These are phyloP conservation scores for Trichosanthes truncata DNA, from an alignment of 306 rosid species.

Conservation along the genomic window DNA sequence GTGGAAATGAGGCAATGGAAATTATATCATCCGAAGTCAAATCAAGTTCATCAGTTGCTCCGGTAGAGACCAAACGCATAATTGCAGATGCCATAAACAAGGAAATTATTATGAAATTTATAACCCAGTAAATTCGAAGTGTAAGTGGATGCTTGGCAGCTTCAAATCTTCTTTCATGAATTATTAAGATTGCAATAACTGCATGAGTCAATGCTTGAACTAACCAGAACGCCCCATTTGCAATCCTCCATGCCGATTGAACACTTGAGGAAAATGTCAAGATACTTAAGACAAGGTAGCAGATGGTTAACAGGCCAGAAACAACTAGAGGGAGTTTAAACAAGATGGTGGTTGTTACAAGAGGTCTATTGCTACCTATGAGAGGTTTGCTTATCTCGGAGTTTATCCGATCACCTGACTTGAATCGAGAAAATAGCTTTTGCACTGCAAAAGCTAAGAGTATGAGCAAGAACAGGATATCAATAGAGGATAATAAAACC, in stretches of 20 bases:
- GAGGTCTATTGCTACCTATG: constrained; percentile 19
- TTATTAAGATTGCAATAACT: constrained; percentile 34
- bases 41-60: constrained; percentile 16
- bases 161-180: constrained; percentile 55
- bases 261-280: constrained; percentile 23
- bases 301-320: constrained; percentile 31
- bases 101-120: constrained; percentile 26
- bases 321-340: constrained; percentile 47
- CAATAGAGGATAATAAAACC: constrained; percentile 42
- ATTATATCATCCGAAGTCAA: constrained; percentile 51
- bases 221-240: constrained; percentile 61
- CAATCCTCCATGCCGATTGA: constrained; percentile 34
- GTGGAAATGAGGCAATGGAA: constrained; percentile 47
- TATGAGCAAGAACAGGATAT: constrained; percentile 35
- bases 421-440: constrained; percentile 42
- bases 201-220: constrained; percentile 56
- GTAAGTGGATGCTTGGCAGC: constrained; percentile 57
- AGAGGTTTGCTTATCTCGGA: constrained; percentile 50
- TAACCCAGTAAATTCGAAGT: constrained; percentile 66
- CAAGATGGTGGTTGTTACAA: constrained; percentile 28
- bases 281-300: constrained; percentile 37
- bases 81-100: constrained; percentile 57
- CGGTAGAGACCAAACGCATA: constrained; percentile 35
- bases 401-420: constrained; percentile 17
- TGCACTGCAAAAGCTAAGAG: constrained; percentile 35